These are phyloP conservation scores for Paxillus ammoniavirescens DNA, from an alignment of 768 basidiomycete genomes.

Conservation along the genomic window DNA sequence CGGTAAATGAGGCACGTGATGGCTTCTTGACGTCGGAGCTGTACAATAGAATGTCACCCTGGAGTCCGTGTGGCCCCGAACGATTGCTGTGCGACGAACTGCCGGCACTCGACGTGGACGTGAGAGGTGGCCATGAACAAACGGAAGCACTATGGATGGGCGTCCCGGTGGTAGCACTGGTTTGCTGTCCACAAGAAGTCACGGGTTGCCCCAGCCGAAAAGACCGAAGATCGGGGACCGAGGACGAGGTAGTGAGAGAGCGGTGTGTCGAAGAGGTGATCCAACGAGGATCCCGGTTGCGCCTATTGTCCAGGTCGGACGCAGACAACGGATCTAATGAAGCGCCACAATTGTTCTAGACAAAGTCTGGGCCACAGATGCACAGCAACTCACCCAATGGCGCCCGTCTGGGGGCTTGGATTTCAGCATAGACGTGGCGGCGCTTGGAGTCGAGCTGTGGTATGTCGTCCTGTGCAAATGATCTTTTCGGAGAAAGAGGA, in stretches of 20 bases:
- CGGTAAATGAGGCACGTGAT: conserved; percentile 8
- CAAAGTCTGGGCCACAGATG: not conserved
- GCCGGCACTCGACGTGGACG: not conserved
- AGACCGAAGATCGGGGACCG: conserved; percentile 14
- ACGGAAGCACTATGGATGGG: not conserved
- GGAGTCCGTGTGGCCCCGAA: conserved; percentile 4
- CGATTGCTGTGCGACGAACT: conserved; percentile 2
- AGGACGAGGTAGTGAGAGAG: conserved; percentile 5
- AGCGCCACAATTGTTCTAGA: conserved; percentile 4
- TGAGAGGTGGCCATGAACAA: conserved; percentile 26
- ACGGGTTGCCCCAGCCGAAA: conserved; percentile 9
- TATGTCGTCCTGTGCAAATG: conserved; percentile 14
- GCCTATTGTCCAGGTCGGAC: conserved; percentile 21
- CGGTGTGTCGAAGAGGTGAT: conserved; percentile 7
- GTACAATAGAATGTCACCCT: conserved; percentile 3
- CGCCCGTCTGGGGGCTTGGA: conserved; percentile 9
- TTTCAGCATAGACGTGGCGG: conserved; percentile 14
- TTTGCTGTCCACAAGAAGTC: conserved; percentile 9
- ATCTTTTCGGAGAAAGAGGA: conserved; percentile 19
- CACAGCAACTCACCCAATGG: conserved; percentile 26
- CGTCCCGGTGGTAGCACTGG: conserved; percentile 1
- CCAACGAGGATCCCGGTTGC: not conserved
- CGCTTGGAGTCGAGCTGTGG: conserved; percentile 18
- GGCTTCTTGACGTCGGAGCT: conserved; percentile 3
- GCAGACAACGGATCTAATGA: conserved; percentile 27